Evolutionary conservation across 2,329 filamentous ascomycete species (phyloP).

Genomic region (Chrysosporium queenslandicum): DNA sequence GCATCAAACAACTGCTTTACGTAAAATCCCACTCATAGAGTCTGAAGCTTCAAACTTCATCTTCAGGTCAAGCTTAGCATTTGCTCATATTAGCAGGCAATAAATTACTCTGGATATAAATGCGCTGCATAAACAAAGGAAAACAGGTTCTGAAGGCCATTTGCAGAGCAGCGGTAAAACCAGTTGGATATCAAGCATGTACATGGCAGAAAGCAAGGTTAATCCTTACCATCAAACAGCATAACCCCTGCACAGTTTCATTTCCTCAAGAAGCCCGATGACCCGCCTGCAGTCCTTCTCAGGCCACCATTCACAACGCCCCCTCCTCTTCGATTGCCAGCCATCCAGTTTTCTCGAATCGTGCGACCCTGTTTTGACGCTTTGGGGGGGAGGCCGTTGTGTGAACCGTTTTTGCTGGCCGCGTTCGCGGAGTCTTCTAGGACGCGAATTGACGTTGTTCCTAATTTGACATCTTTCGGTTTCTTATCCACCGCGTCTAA

Average conservation of each 20-base stretch:
- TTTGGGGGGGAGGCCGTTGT: constrained; percentile 38
- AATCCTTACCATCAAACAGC: not conserved
- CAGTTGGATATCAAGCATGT: not conserved
- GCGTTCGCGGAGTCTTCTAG: constrained; percentile 26
- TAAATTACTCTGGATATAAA: not conserved
- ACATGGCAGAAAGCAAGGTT: not conserved
- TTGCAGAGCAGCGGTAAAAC: not conserved
- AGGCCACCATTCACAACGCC: constrained; percentile 25
- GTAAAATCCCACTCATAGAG: not conserved
- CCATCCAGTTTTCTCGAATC: constrained; percentile 34
- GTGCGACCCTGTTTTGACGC: constrained; percentile 32
- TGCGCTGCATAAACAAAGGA: not conserved
- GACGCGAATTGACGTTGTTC: constrained; percentile 42
- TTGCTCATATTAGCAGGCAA: not conserved
- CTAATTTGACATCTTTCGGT: constrained; percentile 43
- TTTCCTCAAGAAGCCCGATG: constrained; percentile 32
- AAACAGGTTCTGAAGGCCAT: not conserved
- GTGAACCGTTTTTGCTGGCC: constrained; percentile 27
- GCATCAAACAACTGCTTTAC: not conserved
- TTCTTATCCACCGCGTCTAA: constrained; percentile 40
- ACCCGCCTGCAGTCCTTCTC: constrained; percentile 29
- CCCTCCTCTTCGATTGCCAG: constrained; percentile 25
- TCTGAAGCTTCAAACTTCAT: not conserved
- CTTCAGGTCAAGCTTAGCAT: not conserved
- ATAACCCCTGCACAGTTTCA: constrained; percentile 9